Base-by-base conservation (phyloP, 768 basidiomycete species). In the Cytidiella melzeri region DNA sequence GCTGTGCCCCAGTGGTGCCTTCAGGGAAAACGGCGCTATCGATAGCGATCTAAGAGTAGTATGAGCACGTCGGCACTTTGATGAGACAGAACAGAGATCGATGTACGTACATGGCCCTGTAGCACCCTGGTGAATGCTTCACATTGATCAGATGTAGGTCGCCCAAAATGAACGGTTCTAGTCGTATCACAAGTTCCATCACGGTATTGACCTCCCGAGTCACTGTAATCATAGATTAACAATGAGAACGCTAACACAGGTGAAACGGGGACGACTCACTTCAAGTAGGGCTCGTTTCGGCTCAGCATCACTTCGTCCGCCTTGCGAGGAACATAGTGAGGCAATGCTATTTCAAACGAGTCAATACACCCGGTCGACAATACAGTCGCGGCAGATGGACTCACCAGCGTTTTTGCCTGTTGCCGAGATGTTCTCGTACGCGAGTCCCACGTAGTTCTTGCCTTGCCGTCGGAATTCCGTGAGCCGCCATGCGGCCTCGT, bases 101-200 rank as follows among this genome's bases (percentile, higher is more conserved):
- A 7, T 34, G 30, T 50, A 76, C 88, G 60, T 72, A 92, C 90
- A 70, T 99, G 96, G 6, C 94, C 95, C 68, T 99, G 96, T 50
- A 99, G 65, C 38, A 98, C 96, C 41, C 92, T 76, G 25, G 96
- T 99, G 67, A 83, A 99, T 1, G 95, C 92, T 56, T 93, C 87
- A 62, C 81, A 84, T 63, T 91, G 84, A 54, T 91, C 86, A n/a
- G 73, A 52, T n/a, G 84, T 81, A 5, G 89, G 88, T n/a, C 83
- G 77, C 37, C 92, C 92, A 61, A 94, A 90, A 69, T 92, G 88
- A 24, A 91, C 68, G 1, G 88, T 90, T 43, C 87, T 78, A 12
- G 85, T 87, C 21, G 84, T 88, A 61, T 90, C 84, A 66, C 84
- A 87, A 9, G 95, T 98, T 4, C 92, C 94, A 60, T 97, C 94